A percentile compares a stretch with the other conserved stretches of the same genome.
phyloP scores from a whole-genome alignment of 2,329 filamentous ascomycete genomes.

The Trichoderma sp. region DNA sequence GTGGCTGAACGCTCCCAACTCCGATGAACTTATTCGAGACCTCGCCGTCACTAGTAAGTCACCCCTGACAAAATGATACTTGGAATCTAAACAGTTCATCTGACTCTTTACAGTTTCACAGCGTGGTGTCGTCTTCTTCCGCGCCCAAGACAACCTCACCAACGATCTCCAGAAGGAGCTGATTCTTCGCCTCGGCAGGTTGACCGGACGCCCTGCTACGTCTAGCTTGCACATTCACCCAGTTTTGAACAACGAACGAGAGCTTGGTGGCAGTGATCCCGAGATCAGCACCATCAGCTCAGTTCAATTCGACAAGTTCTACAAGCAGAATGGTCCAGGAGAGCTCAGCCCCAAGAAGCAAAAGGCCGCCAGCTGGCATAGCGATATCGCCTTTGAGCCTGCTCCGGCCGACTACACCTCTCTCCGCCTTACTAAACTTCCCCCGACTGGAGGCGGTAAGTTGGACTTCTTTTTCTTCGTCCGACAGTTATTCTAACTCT shows the following conservation, averaged over 20 bases:
- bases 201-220: conserved; percentile 57
- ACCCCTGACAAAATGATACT: not conserved
- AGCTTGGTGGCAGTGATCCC: conserved; percentile 56
- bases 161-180: conserved; percentile 68
- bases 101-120: conserved; percentile 56
- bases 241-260: conserved; percentile 53
- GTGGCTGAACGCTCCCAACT: conserved; percentile 60
- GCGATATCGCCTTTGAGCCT: conserved; percentile 66
- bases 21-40: conserved; percentile 64
- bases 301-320: conserved; percentile 54
- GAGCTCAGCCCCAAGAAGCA: conserved; percentile 45
- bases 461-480: not conserved
- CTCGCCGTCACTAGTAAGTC: conserved; percentile 65
- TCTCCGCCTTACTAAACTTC: conserved; percentile 55
- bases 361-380: conserved; percentile 56
- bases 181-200: conserved; percentile 59
- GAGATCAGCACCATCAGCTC: conserved; percentile 67
- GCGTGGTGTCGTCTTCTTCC: conserved; percentile 71
- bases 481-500: not conserved
- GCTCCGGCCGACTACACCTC: conserved; percentile 64
- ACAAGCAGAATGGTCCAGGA: conserved; percentile 31
- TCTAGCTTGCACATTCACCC: conserved; percentile 64
- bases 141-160: conserved; percentile 61
- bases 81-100: not conserved
- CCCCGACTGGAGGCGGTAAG: conserved; percentile 55